A percentile compares a stretch with the other conserved stretches of the same genome.
phyloP scores from a whole-genome alignment of 495 filamentous ascomycete genomes.

The Aspergillus sparsus region DNA sequence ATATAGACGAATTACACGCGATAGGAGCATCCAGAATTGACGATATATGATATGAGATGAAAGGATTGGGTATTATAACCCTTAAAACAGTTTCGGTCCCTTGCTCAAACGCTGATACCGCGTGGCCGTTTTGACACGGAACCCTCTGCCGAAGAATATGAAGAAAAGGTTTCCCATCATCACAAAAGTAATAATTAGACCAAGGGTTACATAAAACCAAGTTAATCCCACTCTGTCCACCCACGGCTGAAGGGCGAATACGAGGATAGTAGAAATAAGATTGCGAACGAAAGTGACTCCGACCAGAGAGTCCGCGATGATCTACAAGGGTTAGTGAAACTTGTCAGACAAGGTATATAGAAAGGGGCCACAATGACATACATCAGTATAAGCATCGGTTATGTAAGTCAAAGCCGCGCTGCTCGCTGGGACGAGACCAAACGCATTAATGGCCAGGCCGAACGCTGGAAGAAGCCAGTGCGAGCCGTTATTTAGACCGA shows the following conservation, averaged over 20 bases:
- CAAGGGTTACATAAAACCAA: no score
- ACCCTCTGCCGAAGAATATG: no score
- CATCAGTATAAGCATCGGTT: constrained; percentile 32
- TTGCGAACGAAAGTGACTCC: constrained; percentile 33
- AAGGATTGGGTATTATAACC: no score
- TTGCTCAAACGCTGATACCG: no score
- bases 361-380: constrained; percentile 8
- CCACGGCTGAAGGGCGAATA: constrained; percentile 35
- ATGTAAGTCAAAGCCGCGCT: constrained; percentile 27
- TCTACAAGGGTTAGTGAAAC: constrained; percentile 9
- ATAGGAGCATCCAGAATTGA: no score
- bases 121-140: no score
- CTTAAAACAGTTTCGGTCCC: no score
- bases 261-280: constrained; percentile 24
- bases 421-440: constrained; percentile 22
- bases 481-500: constrained; percentile 24
- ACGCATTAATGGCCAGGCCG: constrained; percentile 28
- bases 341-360: background rate
- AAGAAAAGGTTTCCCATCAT: no score
- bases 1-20: no score
- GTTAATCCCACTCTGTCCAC: constrained; percentile 25
- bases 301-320: constrained; percentile 32
- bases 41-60: no score
- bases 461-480: constrained; percentile 30
- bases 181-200: no score